Conservation (phyloP, 2,329 filamentous ascomycete genomes). For the Fusarium sp. region DNA sequence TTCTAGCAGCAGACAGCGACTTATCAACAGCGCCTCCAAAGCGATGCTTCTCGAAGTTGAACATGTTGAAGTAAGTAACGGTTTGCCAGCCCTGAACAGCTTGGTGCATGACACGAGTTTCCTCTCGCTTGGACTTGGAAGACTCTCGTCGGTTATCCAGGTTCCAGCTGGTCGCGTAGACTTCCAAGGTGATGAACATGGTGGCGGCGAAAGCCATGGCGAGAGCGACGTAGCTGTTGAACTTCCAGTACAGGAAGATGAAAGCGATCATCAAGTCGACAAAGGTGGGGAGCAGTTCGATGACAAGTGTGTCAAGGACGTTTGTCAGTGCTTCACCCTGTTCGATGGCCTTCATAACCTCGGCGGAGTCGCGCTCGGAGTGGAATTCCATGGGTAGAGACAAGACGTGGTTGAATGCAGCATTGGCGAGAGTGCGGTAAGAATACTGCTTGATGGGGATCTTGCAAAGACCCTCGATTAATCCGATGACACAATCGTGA, state of each 20-base stretch:
- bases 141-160: conserved; percentile 51
- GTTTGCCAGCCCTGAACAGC: conserved; percentile 70
- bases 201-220: conserved; percentile 45
- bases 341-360: conserved; percentile 72
- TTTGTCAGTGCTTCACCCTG: conserved; percentile 70
- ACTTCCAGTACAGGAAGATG: conserved; percentile 68
- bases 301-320: conserved; percentile 68
- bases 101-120: conserved; percentile 66
- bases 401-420: conserved; percentile 75
- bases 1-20: conserved; percentile 36
- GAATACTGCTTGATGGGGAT: conserved; percentile 52
- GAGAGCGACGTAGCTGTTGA: conserved; percentile 68
- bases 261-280: conserved; percentile 71
- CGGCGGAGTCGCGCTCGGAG: conserved; percentile 71
- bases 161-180: conserved; percentile 53
- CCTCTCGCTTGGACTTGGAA: conserved; percentile 57
- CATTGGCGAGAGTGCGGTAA: conserved; percentile 67
- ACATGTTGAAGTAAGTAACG: conserved; percentile 58
- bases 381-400: conserved; percentile 78
- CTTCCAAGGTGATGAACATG: conserved; percentile 40
- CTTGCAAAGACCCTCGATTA: conserved; percentile 45
- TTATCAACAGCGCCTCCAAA: conserved; percentile 44
- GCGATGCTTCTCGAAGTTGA: conserved; percentile 44
- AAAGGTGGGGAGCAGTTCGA: conserved; percentile 70
- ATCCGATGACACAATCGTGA: conserved; percentile 9